Evolutionary conservation across 2,329 filamentous ascomycete species (phyloP).

Genomic region (Neodidymelliopsis sp.): DNA sequence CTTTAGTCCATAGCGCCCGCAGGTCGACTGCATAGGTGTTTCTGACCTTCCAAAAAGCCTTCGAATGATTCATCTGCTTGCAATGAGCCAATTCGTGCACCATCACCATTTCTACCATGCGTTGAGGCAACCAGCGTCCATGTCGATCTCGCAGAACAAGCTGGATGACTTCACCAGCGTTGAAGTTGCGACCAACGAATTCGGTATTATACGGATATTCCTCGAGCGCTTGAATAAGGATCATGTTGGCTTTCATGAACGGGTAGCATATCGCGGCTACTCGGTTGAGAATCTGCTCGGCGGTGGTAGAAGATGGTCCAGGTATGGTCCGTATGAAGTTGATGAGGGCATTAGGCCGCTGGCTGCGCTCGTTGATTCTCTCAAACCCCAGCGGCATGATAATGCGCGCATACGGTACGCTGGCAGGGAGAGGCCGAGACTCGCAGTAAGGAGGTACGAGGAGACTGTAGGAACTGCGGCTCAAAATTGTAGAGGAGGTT

Average conservation of each 20-base stretch:
- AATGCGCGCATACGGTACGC: not conserved
- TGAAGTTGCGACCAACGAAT: constrained; percentile 90
- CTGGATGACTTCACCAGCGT: constrained; percentile 86
- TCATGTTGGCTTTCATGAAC: constrained; percentile 57
- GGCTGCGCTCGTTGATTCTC: constrained; percentile 76
- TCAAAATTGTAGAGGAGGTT: no score
- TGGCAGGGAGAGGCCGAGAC: not conserved
- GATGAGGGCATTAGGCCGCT: constrained; percentile 78
- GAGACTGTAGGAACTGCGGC: no score
- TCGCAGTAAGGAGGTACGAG: no score
- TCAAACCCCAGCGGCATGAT: constrained; percentile 80
- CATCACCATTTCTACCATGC: constrained; percentile 93
- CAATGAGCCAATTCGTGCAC: constrained; percentile 91
- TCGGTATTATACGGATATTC: constrained; percentile 83
- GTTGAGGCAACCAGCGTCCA: constrained; percentile 77
- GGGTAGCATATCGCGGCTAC: constrained; percentile 75
- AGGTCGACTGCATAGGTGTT: constrained; percentile 77
- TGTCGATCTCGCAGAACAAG: constrained; percentile 76
- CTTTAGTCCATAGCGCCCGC: constrained; percentile 71
- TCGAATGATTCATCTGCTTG: constrained; percentile 89
- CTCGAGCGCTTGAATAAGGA: constrained; percentile 67
- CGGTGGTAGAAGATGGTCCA: constrained; percentile 56
- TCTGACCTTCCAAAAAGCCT: constrained; percentile 80
- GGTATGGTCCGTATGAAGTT: constrained; percentile 84
- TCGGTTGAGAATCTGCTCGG: constrained; percentile 47